phyloP scores from a whole-genome alignment of 2,329 filamentous ascomycete species.

The Coniochaeta ligniaria region DNA sequence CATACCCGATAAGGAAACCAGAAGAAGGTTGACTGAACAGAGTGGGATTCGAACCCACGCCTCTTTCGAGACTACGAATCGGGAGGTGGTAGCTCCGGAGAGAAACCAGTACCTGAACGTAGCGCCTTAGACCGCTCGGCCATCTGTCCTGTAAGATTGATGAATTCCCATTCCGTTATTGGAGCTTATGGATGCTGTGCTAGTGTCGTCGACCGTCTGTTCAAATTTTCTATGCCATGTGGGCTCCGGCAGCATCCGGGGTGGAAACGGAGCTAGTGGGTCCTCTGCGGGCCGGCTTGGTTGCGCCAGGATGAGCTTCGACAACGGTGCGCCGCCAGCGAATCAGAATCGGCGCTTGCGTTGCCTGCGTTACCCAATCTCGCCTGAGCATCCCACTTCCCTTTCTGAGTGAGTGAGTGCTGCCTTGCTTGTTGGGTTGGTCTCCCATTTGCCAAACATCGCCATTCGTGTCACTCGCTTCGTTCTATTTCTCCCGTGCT shows the following conservation, averaged over 20 bases:
- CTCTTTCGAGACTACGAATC: neutral
- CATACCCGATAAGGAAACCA: neutral
- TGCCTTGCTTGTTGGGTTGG: neutral
- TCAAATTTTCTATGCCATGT: too few species aligned
- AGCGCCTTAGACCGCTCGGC: constrained; percentile 1
- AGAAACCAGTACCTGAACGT: neutral
- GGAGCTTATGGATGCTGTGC: neutral
- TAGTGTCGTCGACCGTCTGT: too few species aligned
- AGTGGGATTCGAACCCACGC: constrained; percentile 1
- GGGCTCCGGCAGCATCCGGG: neutral
- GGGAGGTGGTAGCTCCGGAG: neutral
- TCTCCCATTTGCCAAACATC: neutral
- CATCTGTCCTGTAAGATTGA: neutral
- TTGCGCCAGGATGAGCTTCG: too few species aligned
- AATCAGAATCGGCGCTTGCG: neutral
- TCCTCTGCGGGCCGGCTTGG: neutral
- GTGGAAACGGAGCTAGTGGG: neutral
- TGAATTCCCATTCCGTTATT: neutral
- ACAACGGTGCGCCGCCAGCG: neutral
- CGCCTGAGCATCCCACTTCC: neutral
- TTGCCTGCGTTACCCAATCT: neutral
- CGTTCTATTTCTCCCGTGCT: neutral
- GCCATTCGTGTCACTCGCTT: neutral
- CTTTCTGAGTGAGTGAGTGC: neutral
- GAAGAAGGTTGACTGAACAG: neutral